Conservation (phyloP, 495 filamentous ascomycete species). For the Trichocladium uniseriatum region DNA sequence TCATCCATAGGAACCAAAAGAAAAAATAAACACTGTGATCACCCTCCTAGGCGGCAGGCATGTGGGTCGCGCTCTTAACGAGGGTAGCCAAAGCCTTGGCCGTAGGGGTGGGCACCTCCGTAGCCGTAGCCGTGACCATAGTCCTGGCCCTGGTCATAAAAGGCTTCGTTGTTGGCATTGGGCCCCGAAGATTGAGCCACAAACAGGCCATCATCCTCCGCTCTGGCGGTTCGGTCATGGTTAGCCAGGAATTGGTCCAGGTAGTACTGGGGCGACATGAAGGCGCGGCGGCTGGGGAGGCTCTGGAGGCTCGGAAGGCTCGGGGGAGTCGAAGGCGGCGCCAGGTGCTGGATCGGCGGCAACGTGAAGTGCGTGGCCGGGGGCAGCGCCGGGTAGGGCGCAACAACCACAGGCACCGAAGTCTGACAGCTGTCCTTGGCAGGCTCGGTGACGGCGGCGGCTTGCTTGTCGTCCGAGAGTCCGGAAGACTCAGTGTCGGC, state of each 20-base stretch:
- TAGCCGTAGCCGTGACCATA: background rate
- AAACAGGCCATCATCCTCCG: background rate
- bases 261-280: background rate
- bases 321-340: background rate
- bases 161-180: background rate
- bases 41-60: too few species aligned
- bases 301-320: background rate
- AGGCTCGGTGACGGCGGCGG: too few species aligned
- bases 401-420: too few species aligned
- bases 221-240: background rate
- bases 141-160: too few species aligned
- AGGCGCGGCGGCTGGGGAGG: background rate
- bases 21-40: too few species aligned
- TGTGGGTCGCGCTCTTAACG: too few species aligned
- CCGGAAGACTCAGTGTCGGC: too few species aligned
- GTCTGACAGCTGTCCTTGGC: too few species aligned
- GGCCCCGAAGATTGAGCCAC: background rate
- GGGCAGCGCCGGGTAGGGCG: background rate
- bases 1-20: background rate
- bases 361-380: background rate
- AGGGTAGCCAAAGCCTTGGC: too few species aligned
- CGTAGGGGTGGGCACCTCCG: too few species aligned
- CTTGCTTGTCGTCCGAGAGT: too few species aligned
- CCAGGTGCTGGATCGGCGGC: too few species aligned
- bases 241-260: slow-evolving; percentile 1